Evolutionary conservation across 352 stramenopile genomes (phyloP).

Genomic region (Globisporangium megalacanthum): DNA sequence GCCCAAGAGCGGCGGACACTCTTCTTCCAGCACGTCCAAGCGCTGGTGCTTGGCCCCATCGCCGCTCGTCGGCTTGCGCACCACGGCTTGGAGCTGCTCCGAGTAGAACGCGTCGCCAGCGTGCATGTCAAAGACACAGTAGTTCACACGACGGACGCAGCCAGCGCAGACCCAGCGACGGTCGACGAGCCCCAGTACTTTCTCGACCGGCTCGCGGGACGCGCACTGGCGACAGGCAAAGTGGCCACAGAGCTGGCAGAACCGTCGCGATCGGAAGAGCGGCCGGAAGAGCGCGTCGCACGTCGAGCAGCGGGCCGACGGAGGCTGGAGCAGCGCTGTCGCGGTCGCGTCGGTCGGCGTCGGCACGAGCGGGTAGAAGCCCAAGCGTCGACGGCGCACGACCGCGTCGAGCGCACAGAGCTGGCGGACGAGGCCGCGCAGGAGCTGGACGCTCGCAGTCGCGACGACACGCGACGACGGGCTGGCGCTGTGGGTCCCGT

Average conservation of each 20-base stretch:
- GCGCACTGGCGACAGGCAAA: constrained; percentile 58
- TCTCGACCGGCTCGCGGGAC: constrained; percentile 36
- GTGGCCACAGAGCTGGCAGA: constrained; percentile 49
- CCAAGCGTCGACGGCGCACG: constrained; percentile 47
- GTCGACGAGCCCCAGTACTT: constrained; percentile 30
- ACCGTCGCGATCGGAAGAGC: constrained; percentile 41
- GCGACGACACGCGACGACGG: constrained; percentile 6
- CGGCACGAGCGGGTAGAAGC: constrained; percentile 35
- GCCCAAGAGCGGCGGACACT: constrained; percentile 14
- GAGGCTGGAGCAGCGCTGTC: constrained; percentile 11
- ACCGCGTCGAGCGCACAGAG: constrained; percentile 31
- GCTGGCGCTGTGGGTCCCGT: constrained; percentile 21
- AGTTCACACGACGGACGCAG: constrained; percentile 41
- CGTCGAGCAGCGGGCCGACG: constrained; percentile 28
- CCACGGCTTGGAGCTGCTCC: constrained; percentile 1
- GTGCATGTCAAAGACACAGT: constrained; percentile 42
- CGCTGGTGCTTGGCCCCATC: constrained; percentile 11
- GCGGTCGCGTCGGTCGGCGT: constrained; percentile 10
- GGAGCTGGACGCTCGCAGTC: constrained; percentile 31
- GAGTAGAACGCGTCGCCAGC: constrained; percentile 16
- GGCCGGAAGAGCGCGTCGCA: constrained; percentile 34
- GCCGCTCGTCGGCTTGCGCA: constrained; percentile 8
- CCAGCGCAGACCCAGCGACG: constrained; percentile 40
- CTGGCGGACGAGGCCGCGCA: constrained; percentile 40
- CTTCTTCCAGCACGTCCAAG: constrained; percentile 7